Evolutionary conservation across 805 yeast genomes (phyloP).

Genomic region (Nakazawaea holstii): DNA sequence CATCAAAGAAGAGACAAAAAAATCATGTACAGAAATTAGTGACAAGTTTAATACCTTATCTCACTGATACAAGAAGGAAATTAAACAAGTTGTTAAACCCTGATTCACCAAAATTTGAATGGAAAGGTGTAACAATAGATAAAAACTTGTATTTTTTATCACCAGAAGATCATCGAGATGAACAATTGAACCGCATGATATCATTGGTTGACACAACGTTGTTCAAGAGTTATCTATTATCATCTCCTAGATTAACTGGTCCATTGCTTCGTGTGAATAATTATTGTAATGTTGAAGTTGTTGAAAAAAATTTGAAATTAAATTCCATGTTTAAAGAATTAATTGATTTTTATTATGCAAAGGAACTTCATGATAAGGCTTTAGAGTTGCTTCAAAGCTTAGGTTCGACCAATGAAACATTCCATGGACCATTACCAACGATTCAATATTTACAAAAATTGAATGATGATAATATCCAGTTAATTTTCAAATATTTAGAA

Average conservation of each 20-base stretch:
- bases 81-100: conserved; percentile 35
- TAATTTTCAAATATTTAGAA: conserved; percentile 51
- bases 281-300: conserved; percentile 62
- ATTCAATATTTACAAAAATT: conserved; percentile 57
- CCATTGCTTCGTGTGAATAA: conserved; percentile 78
- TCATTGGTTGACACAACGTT: conserved; percentile 68
- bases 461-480: conserved; percentile 38
- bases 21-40: conserved; percentile 29
- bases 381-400: conserved; percentile 48
- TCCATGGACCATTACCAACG: conserved; percentile 37
- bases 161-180: conserved; percentile 16
- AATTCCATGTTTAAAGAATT: conserved; percentile 57
- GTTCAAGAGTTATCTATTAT: conserved; percentile 67
- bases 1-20: not conserved
- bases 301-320: conserved; percentile 44
- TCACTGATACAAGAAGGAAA: conserved; percentile 50
- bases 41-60: conserved; percentile 36
- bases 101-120: conserved; percentile 27
- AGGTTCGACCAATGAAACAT: conserved; percentile 15
- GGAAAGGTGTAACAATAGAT: conserved; percentile 42
- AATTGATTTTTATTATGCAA: conserved; percentile 70
- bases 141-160: conserved; percentile 31
- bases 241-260: conserved; percentile 68
- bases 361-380: conserved; percentile 60
- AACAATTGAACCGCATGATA: conserved; percentile 32